phyloP scores from a whole-genome alignment of 768 basidiomycete genomes.

The Lepiota venenata region DNA sequence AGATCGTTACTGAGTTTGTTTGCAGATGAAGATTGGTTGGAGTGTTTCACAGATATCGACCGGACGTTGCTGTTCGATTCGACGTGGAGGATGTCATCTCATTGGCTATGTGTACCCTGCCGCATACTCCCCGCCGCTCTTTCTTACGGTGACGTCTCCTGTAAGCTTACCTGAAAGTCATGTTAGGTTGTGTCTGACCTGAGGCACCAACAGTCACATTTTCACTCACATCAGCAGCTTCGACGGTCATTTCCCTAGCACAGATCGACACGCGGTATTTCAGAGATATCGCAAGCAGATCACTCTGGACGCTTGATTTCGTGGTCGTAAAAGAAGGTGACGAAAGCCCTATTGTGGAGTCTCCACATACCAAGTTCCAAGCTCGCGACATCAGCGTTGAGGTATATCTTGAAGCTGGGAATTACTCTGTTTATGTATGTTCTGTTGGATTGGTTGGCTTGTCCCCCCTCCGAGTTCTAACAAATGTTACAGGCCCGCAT shows the following conservation, averaged over 20 bases:
- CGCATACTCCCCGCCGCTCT: conserved; percentile 43
- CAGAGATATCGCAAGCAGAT: conserved; percentile 39
- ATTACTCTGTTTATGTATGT: conserved; percentile 41
- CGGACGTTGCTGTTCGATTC: conserved; percentile 43
- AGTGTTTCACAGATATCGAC: conserved; percentile 41
- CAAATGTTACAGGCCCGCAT: conserved; percentile 25
- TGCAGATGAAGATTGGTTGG: conserved; percentile 37
- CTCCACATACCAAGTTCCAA: conserved; percentile 31
- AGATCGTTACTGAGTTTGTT: not conserved
- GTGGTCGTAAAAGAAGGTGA: conserved; percentile 44
- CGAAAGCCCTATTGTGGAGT: conserved; percentile 32
- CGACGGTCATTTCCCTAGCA: conserved; percentile 47
- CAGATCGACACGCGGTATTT: conserved; percentile 50
- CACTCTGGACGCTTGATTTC: conserved; percentile 48
- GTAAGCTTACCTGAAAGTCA: conserved; percentile 26
- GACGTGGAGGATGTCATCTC: conserved; percentile 42
- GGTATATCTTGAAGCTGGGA: conserved; percentile 35
- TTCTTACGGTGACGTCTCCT: conserved; percentile 52
- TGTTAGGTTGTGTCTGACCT: not conserved
- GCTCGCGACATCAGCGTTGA: conserved; percentile 40
- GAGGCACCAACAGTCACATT: conserved; percentile 37
- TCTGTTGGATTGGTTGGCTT: not conserved
- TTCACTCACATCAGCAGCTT: conserved; percentile 34
- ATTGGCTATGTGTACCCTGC: conserved; percentile 42
- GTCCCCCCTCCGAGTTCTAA: not conserved